Conservation (phyloP, 1,284 basidiomycete species). For the Puccinia novopanici region DNA sequence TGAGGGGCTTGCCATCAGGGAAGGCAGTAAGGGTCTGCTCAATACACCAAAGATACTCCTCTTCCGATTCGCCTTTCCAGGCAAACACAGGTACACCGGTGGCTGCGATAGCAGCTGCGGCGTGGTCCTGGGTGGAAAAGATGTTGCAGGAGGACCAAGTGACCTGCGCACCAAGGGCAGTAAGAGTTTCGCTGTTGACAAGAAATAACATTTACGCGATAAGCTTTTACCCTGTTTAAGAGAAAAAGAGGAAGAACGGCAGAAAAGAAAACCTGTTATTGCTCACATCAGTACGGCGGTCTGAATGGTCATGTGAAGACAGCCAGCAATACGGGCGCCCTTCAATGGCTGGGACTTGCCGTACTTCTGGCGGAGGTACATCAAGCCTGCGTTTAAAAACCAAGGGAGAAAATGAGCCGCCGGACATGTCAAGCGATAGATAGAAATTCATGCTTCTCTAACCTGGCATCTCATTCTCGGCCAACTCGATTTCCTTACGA, state of each 20-base stretch:
- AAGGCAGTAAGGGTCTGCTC: conserved; percentile 85
- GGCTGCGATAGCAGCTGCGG: conserved; percentile 95
- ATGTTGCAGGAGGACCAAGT: conserved; percentile 99
- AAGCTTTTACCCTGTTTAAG: background rate
- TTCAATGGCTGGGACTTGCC: conserved; percentile 79
- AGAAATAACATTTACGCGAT: conserved; percentile 61
- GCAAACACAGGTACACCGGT: conserved; percentile 98
- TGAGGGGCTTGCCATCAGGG: conserved; percentile 74
- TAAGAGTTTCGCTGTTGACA: conserved; percentile 93
- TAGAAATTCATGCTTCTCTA: background rate
- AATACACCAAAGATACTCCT: conserved; percentile 98
- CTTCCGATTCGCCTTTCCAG: conserved; percentile 99
- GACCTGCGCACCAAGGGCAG: conserved; percentile 91
- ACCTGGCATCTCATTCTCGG: conserved; percentile 64
- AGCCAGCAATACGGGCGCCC: conserved; percentile 95
- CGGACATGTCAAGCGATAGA: background rate
- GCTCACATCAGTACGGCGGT: conserved; percentile 64
- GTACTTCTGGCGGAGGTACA: conserved; percentile 66
- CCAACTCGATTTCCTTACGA: conserved; percentile 97
- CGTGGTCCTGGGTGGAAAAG: conserved; percentile 98
- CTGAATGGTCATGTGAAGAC: conserved; percentile 97
- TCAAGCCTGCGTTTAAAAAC: conserved; percentile 55
- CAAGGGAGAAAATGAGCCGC: background rate
- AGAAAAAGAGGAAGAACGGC: too few species aligned
- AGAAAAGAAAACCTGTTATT: background rate